Conservation (phyloP, 2,329 filamentous ascomycete genomes). For the Colletotrichum viniferum region DNA sequence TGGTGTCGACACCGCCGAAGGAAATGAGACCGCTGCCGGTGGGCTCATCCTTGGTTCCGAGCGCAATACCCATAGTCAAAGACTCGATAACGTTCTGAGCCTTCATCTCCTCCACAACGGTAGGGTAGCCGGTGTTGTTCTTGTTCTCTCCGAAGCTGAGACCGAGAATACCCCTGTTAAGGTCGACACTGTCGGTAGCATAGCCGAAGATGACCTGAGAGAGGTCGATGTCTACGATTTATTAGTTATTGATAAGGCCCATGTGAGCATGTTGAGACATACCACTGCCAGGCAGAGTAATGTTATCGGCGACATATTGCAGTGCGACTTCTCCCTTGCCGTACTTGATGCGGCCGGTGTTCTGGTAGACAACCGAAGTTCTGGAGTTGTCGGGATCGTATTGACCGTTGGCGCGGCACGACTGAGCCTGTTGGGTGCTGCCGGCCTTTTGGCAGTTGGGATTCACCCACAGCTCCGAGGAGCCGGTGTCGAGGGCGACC, state of each 20-base stretch:
- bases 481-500: constrained; percentile 56
- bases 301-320: constrained; percentile 32
- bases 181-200: constrained; percentile 28
- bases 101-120: constrained; percentile 32
- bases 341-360: constrained; percentile 28
- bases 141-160: constrained; percentile 31
- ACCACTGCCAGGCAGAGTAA: constrained; percentile 31
- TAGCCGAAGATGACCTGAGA: constrained; percentile 33
- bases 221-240: constrained; percentile 24
- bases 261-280: not conserved
- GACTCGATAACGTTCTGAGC: constrained; percentile 30
- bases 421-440: constrained; percentile 32
- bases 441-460: constrained; percentile 48
- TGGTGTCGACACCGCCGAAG: constrained; percentile 52
- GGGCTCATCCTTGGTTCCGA: constrained; percentile 31
- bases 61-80: constrained; percentile 35
- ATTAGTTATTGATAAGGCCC: not conserved
- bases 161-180: constrained; percentile 35
- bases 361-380: constrained; percentile 20
- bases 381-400: constrained; percentile 36
- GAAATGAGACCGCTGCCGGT: constrained; percentile 34
- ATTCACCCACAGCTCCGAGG: constrained; percentile 61
- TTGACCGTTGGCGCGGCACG: constrained; percentile 46
- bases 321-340: constrained; percentile 32
- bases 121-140: constrained; percentile 31